phyloP scores from a whole-genome alignment of 345 rosid species.

The Aquilaria malaccensis region DNA sequence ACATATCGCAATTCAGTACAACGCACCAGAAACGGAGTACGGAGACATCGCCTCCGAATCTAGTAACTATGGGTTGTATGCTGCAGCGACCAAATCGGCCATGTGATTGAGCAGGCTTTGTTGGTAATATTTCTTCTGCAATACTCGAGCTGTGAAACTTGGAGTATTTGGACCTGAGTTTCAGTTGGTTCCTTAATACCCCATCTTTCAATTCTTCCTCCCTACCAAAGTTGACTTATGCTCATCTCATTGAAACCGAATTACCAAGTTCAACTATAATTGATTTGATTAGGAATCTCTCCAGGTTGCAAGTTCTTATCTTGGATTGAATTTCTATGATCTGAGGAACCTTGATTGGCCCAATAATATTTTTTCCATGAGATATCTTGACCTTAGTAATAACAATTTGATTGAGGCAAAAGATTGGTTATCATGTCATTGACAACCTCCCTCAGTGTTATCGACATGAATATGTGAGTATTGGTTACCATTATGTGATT shows the following conservation, averaged over 20 bases:
- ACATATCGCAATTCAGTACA: no score
- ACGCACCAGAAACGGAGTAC: no score
- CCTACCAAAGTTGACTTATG: neutral
- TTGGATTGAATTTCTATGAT: neutral
- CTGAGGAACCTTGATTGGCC: conserved; percentile 1
- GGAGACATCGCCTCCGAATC: no score
- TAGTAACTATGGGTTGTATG: conserved; percentile 5
- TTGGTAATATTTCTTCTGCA: neutral
- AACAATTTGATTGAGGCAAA: neutral
- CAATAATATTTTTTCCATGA: neutral
- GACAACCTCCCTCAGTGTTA: neutral
- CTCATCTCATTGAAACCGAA: neutral
- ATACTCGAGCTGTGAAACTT: neutral
- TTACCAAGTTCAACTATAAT: neutral
- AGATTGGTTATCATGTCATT: conserved; percentile 3
- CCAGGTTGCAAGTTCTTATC: conserved; percentile 10
- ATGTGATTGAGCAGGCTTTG: conserved; percentile 8
- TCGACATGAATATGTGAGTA: neutral
- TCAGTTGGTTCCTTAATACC: neutral
- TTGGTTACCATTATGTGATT: conserved; percentile 3
- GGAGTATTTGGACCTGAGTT: neutral
- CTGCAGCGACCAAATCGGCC: conserved; percentile 13
- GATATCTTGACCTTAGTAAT: neutral
- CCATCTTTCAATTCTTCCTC: no score
- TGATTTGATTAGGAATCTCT: conserved; percentile 7